Conservation (phyloP, 345 rosid genomes). For the Psidium guajava region DNA sequence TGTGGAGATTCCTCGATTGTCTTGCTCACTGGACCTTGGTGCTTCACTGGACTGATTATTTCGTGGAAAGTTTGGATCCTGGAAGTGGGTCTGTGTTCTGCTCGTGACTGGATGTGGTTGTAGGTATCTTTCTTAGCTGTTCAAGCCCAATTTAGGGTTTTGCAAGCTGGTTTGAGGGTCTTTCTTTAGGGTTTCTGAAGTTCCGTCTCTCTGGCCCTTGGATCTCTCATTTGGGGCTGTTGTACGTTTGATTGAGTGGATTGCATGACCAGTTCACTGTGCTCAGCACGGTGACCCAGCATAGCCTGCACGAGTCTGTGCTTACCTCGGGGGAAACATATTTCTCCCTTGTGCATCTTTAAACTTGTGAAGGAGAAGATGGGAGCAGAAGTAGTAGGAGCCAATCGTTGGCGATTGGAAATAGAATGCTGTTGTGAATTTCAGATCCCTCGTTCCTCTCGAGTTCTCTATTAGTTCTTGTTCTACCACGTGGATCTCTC, state of each 20-base stretch:
- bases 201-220: background rate
- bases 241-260: background rate
- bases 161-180: background rate
- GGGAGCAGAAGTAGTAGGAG: background rate
- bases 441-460: background rate
- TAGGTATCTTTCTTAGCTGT: background rate
- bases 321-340: background rate
- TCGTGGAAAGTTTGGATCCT: background rate
- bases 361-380: background rate
- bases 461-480: background rate
- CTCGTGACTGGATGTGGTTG: background rate
- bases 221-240: background rate
- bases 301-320: background rate
- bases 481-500: background rate
- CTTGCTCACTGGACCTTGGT: background rate
- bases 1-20: background rate
- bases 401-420: background rate
- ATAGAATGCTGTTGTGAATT: background rate
- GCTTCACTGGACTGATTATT: background rate
- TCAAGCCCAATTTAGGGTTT: background rate
- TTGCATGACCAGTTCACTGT: background rate
- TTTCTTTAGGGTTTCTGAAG: slow-evolving; percentile 7
- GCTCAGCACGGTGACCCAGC: background rate
- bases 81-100: background rate
- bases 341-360: background rate